These are phyloP conservation scores for Apiospora kogelbergensis DNA, from an alignment of 2,329 filamentous ascomycete species.

Conservation along the genomic window DNA sequence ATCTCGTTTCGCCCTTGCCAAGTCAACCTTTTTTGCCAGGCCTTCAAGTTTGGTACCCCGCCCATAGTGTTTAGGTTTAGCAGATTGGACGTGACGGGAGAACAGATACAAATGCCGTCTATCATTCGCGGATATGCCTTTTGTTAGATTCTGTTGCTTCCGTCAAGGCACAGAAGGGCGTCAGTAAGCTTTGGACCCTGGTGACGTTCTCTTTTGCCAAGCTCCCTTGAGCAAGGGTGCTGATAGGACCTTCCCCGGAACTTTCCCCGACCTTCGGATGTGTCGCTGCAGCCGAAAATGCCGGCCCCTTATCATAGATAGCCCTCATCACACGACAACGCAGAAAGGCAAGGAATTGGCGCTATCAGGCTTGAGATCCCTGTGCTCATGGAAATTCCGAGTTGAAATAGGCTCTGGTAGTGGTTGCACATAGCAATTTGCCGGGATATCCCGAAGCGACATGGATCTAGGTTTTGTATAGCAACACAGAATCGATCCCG, in stretches of 20 bases:
- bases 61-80: background rate
- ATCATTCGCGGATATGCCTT: background rate
- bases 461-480: too few species aligned
- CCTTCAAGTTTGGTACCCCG: background rate
- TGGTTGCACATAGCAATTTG: background rate
- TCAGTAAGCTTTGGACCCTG: background rate
- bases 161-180: background rate
- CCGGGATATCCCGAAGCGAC: background rate
- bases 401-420: background rate
- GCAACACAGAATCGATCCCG: too few species aligned
- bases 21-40: background rate
- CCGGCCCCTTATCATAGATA: background rate
- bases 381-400: background rate
- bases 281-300: background rate
- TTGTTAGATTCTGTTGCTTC: background rate
- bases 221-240: background rate
- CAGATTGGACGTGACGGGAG: background rate
- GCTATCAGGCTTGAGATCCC: too few species aligned
- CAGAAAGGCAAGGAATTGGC: too few species aligned
- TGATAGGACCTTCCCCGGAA: background rate
- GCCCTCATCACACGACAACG: too few species aligned
- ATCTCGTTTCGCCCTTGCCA: conserved; percentile 35
- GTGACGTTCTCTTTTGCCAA: background rate
- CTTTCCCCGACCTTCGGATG: background rate
- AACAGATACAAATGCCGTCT: background rate